These are phyloP conservation scores for Phtheirospermum japonicum DNA, from an alignment of 257 asterid species.

Conservation along the genomic window DNA sequence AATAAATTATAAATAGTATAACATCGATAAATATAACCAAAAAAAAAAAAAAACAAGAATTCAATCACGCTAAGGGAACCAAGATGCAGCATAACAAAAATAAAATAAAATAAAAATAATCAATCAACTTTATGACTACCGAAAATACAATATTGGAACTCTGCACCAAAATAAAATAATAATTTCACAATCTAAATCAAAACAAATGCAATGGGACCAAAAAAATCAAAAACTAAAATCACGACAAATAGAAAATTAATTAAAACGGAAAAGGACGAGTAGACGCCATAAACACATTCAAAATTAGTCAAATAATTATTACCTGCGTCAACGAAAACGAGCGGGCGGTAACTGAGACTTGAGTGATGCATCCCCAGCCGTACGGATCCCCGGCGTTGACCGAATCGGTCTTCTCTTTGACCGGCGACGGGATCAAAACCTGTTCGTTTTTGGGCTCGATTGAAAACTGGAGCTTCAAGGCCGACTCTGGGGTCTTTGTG, in stretches of 20 bases:
- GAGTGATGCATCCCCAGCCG: constrained; percentile 31
- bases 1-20: too few relatives aligned
- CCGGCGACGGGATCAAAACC: constrained; percentile 51
- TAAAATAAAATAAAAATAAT: neutral
- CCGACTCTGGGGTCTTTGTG: constrained; percentile 43
- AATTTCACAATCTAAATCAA: constrained; percentile 2
- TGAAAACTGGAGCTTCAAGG: constrained; percentile 39
- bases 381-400: constrained; percentile 31
- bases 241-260: neutral
- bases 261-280: too few relatives aligned
- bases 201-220: too few relatives aligned
- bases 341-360: constrained; percentile 40
- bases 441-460: constrained; percentile 44
- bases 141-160: constrained; percentile 28
- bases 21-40: too few relatives aligned
- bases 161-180: constrained; percentile 5
- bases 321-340: constrained; percentile 24
- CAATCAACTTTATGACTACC: constrained; percentile 25
- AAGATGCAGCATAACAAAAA: neutral
- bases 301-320: neutral
- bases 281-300: too few relatives aligned
- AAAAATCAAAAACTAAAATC: neutral
- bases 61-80: too few relatives aligned
- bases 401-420: constrained; percentile 38
- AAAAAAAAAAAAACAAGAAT: too few relatives aligned